These are phyloP conservation scores for Botrytis sinoallii DNA, from an alignment of 2,329 filamentous ascomycete species.

Conservation along the genomic window DNA sequence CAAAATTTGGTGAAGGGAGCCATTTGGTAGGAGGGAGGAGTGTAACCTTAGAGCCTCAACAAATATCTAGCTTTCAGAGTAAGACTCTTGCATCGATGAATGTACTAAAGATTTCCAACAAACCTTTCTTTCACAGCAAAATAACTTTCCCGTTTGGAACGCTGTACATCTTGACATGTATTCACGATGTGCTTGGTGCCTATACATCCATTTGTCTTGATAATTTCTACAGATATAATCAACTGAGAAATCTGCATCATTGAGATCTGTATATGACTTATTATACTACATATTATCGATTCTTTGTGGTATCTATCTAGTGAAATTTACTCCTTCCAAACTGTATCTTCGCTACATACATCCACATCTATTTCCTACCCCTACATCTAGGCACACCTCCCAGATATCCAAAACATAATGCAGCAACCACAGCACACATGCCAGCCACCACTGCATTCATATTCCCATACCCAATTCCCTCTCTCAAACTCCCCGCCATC, in stretches of 20 bases:
- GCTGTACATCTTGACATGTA: background rate
- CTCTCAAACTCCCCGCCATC: slow-evolving; percentile 50
- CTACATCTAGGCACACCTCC: slow-evolving; percentile 17
- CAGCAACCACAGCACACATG: slow-evolving; percentile 26
- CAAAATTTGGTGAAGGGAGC: too few relatives aligned
- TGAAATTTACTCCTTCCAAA: background rate
- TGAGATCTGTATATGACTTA: background rate
- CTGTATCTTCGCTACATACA: background rate
- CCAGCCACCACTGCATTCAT: slow-evolving; percentile 42
- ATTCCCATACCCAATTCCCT: slow-evolving; percentile 53
- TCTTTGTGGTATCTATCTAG: background rate
- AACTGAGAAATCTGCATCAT: background rate
- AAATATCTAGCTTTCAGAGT: background rate
- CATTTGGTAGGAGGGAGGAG: background rate
- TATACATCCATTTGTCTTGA: background rate
- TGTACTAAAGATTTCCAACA: background rate
- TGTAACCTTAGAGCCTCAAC: background rate
- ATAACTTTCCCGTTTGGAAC: background rate
- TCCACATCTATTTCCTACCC: background rate
- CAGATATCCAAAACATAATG: slow-evolving; percentile 28
- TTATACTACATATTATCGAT: background rate
- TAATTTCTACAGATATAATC: background rate
- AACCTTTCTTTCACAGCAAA: background rate
- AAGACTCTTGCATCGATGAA: background rate
- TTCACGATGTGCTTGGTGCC: background rate